Evolutionary conservation across 768 basidiomycete species (phyloP).

Genomic region (Leccinellum luteum): DNA sequence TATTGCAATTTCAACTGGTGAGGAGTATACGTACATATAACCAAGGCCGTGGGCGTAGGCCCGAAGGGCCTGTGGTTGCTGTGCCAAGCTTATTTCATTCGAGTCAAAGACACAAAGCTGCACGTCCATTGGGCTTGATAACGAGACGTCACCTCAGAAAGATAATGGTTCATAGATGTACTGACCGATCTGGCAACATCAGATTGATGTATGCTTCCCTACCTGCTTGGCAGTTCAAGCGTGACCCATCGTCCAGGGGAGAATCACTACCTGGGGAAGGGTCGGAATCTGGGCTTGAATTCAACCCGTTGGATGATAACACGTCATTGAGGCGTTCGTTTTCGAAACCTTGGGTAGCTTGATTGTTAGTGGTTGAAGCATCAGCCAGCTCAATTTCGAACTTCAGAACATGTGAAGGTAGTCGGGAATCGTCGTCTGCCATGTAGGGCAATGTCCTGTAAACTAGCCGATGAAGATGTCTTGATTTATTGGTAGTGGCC

Average conservation of each 20-base stretch:
- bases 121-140: conserved; percentile 54
- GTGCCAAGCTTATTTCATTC: conserved; percentile 21
- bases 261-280: background rate
- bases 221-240: conserved; percentile 35
- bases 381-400: conserved; percentile 38
- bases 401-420: conserved; percentile 30
- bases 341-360: background rate
- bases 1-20: background rate
- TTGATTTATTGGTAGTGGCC: conserved; percentile 30
- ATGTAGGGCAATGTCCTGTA: conserved; percentile 39
- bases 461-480: conserved; percentile 44
- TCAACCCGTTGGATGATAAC: background rate
- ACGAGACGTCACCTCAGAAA: conserved; percentile 10
- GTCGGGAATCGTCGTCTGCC: conserved; percentile 3
- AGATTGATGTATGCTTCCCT: conserved; percentile 42
- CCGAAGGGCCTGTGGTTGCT: conserved; percentile 42
- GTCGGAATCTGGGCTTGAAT: background rate
- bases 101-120: conserved; percentile 44
- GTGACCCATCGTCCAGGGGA: background rate
- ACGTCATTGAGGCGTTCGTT: background rate
- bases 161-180: background rate
- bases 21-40: conserved; percentile 39
- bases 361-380: background rate
- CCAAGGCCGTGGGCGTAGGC: conserved; percentile 40
- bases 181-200: conserved; percentile 58